phyloP scores from a whole-genome alignment of 768 basidiomycete genomes.

The Tulasnella sp. region DNA sequence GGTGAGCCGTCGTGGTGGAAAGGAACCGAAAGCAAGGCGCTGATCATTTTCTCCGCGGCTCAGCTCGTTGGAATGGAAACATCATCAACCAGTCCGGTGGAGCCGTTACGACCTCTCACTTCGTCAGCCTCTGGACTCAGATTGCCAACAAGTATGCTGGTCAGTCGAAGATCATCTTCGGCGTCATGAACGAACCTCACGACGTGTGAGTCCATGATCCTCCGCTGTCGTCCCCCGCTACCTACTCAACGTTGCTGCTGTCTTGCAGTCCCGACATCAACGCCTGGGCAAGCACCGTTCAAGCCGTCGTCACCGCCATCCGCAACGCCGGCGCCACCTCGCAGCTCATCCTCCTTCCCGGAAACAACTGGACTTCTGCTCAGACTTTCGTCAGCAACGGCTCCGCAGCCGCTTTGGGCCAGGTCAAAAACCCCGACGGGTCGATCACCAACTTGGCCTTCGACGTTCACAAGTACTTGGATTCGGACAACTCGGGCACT shows the following conservation, averaged over 20 bases:
- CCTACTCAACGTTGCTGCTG: constrained; percentile 33
- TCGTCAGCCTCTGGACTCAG: constrained; percentile 52
- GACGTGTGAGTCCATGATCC: constrained; percentile 41
- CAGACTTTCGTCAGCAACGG: constrained; percentile 48
- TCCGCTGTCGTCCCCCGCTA: constrained; percentile 36
- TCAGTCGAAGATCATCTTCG: constrained; percentile 39
- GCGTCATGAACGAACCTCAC: constrained; percentile 61
- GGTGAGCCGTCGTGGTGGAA: constrained; percentile 38
- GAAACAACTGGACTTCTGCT: constrained; percentile 50
- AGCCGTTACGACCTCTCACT: constrained; percentile 52
- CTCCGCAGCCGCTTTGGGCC: constrained; percentile 48
- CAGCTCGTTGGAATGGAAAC: constrained; percentile 52
- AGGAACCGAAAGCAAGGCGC: constrained; percentile 34
- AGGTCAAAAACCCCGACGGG: constrained; percentile 49
- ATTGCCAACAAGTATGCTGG: constrained; percentile 51
- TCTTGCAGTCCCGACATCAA: constrained; percentile 41
- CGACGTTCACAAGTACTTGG: constrained; percentile 59
- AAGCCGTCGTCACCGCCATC: constrained; percentile 59
- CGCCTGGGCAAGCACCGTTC: constrained; percentile 51
- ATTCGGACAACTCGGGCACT: constrained; percentile 47
- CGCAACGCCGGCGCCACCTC: constrained; percentile 53
- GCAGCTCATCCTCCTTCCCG: constrained; percentile 58
- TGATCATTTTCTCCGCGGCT: too few relatives aligned
- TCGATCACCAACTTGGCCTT: constrained; percentile 46
- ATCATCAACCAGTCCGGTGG: constrained; percentile 55